Evolutionary conservation across 2,329 filamentous ascomycete genomes (phyloP).

Genomic region (Beauveria sp.): DNA sequence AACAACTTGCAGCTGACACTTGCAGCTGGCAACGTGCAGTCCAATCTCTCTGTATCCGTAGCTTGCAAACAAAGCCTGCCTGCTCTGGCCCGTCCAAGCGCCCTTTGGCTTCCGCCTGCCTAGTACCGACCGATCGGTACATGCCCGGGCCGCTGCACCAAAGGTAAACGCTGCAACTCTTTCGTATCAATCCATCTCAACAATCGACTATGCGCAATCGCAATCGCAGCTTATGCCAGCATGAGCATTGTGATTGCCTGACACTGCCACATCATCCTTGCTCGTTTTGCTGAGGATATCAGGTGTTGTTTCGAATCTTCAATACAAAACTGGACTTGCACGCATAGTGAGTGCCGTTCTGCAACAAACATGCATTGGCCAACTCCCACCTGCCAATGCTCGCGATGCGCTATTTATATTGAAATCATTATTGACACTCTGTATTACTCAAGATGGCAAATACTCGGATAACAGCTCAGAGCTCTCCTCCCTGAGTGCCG

Average conservation of each 20-base stretch:
- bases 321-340: background rate
- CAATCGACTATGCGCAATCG: background rate
- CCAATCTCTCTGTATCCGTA: too few relatives aligned
- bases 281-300: background rate
- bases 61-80: too few relatives aligned
- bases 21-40: background rate
- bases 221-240: background rate
- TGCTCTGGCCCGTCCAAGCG: too few relatives aligned
- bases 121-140: background rate
- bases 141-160: background rate
- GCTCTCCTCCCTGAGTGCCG: background rate
- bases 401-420: background rate
- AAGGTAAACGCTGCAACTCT: background rate
- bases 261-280: background rate
- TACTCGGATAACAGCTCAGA: background rate
- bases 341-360: background rate
- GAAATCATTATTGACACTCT: too few relatives aligned
- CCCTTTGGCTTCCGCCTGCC: background rate
- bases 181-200: background rate
- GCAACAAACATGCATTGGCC: background rate
- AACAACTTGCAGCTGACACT: too few relatives aligned
- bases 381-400: background rate
- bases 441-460: too few relatives aligned
- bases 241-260: background rate
- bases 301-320: background rate